Evolutionary conservation across 1,284 basidiomycete genomes (phyloP).

Genomic region (Fistulina hepatica): DNA sequence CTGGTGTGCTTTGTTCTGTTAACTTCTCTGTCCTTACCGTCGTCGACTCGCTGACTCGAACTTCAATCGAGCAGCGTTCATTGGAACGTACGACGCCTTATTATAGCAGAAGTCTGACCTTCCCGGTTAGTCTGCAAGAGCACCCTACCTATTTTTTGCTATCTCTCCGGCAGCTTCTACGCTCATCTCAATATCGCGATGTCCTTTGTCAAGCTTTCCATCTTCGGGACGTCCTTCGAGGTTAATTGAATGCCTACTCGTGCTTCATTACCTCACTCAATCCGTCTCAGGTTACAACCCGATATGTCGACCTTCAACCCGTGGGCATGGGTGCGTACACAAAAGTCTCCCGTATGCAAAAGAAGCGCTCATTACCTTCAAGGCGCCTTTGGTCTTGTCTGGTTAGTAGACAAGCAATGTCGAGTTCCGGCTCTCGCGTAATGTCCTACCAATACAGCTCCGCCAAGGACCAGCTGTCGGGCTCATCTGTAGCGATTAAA

Average conservation of each 20-base stretch:
- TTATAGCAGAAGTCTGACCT: too few species aligned
- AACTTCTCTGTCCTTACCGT: too few species aligned
- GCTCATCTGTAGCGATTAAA: slow-evolving; percentile 93
- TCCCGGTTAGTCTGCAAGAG: too few species aligned
- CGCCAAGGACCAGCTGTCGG: slow-evolving; percentile 95
- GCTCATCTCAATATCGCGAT: slow-evolving; percentile 35
- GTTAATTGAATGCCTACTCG: slow-evolving; percentile 27
- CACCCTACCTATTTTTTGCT: too few species aligned
- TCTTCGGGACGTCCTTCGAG: slow-evolving; percentile 95
- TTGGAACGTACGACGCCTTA: too few species aligned
- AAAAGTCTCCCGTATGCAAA: slow-evolving; percentile 12
- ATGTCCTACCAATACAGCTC: slow-evolving; percentile 44
- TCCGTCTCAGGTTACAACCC: slow-evolving; percentile 73
- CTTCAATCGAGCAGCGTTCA: too few species aligned
- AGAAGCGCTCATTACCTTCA: slow-evolving; percentile 8
- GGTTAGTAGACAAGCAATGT: slow-evolving; percentile 38
- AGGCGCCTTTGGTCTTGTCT: slow-evolving; percentile 95
- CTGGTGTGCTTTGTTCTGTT: too few species aligned
- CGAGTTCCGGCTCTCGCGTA: slow-evolving; percentile 7
- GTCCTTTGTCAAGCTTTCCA: slow-evolving; percentile 96
- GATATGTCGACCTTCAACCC: slow-evolving; percentile 99
- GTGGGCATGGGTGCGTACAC: slow-evolving; percentile 87
- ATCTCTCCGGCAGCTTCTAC: too few species aligned
- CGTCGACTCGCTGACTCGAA: too few species aligned
- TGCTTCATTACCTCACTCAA: slow-evolving; percentile 11